These are phyloP conservation scores for Fusarium duplospermum DNA, from an alignment of 2,329 filamentous ascomycete genomes.

Conservation along the genomic window DNA sequence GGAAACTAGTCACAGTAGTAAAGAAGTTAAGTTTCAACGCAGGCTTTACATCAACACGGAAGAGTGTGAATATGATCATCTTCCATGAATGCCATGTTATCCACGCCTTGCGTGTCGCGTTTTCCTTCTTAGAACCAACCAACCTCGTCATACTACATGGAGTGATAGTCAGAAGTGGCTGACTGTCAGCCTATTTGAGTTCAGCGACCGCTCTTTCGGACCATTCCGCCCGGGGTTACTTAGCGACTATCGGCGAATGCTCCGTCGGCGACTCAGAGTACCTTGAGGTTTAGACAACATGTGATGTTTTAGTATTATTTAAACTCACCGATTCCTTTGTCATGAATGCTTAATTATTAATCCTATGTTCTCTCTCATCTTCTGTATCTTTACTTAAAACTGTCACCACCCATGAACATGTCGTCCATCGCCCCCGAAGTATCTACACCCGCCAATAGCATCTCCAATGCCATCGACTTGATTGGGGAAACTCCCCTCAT, in stretches of 20 bases:
- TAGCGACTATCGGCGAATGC: not conserved
- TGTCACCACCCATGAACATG: not conserved
- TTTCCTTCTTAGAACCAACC: not conserved
- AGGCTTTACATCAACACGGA: not conserved
- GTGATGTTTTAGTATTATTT: not conserved
- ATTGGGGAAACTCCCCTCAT: slow-evolving; percentile 95
- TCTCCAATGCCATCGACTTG: slow-evolving; percentile 76
- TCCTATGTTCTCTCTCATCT: not conserved
- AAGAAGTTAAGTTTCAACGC: not conserved
- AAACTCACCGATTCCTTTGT: not conserved
- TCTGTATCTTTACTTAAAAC: not conserved
- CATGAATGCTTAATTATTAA: not conserved
- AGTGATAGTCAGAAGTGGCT: not conserved
- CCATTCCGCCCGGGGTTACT: not conserved
- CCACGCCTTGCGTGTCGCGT: not conserved
- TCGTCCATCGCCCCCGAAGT: not conserved
- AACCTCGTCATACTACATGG: not conserved
- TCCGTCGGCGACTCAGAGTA: not conserved
- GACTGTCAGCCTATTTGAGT: not conserved
- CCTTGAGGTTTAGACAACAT: not conserved
- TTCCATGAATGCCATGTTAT: not conserved
- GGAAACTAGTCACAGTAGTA: not conserved
- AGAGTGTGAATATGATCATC: not conserved
- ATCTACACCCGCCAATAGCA: not conserved
- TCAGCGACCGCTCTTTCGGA: not conserved